phyloP scores from a whole-genome alignment of 306 rosid genomes.

The Begonia masoniana region DNA sequence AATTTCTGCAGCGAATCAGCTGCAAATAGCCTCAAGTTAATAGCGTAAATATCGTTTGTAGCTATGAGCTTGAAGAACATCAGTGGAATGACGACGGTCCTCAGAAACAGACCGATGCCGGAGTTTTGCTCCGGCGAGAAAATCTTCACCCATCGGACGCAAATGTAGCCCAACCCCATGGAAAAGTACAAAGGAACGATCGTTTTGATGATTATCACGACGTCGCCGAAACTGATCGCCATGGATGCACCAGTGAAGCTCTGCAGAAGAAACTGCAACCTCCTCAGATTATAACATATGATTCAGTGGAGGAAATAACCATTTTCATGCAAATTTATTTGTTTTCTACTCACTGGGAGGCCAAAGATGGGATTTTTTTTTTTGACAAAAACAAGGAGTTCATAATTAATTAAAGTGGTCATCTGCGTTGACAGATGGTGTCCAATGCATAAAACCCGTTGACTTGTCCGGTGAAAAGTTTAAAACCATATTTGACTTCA shows the following conservation, averaged over 20 bases:
- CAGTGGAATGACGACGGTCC: constrained; percentile 4
- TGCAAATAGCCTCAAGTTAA: constrained; percentile 4
- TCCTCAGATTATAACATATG: too few species aligned
- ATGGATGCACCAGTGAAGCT: neutral
- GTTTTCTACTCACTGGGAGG: too few species aligned
- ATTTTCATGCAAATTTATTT: too few species aligned
- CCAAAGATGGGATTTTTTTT: too few species aligned
- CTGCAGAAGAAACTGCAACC: too few species aligned
- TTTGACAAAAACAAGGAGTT: too few species aligned
- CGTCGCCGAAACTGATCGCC: constrained; percentile 3
- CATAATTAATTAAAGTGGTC: too few species aligned
- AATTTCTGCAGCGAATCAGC: constrained; percentile 10
- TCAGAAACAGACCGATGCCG: constrained; percentile 6
- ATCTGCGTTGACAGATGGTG: too few species aligned
- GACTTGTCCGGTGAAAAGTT: too few species aligned
- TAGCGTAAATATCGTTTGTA: constrained; percentile 1
- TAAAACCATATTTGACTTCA: too few species aligned
- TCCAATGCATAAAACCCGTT: too few species aligned
- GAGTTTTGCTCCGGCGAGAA: constrained; percentile 8
- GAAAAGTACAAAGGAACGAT: constrained; percentile 4
- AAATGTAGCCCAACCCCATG: neutral
- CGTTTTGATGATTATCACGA: neutral
- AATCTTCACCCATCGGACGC: constrained; percentile 1
- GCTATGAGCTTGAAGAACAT: neutral
- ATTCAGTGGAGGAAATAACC: too few species aligned